Conservation (phyloP, 768 basidiomycete genomes). For the Austroboletus eburneus region DNA sequence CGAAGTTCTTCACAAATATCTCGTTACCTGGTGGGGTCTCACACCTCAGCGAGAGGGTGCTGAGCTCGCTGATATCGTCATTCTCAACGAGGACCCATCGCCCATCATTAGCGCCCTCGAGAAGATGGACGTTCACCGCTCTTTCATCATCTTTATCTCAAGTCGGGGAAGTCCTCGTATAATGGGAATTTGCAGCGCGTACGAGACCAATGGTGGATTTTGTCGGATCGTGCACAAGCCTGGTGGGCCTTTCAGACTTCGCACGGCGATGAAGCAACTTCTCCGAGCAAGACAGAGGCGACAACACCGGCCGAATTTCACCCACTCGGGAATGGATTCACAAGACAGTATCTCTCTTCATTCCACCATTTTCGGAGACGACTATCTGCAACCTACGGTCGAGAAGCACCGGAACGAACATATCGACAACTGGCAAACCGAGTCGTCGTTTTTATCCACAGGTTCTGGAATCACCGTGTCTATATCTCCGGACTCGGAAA, state of each 20-base stretch:
- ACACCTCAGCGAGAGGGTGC: slow-evolving; percentile 37
- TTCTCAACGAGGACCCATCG: slow-evolving; percentile 75
- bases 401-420: slow-evolving; percentile 32
- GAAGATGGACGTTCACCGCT: slow-evolving; percentile 50
- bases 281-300: slow-evolving; percentile 31
- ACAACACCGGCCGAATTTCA: slow-evolving; percentile 22
- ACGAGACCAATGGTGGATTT: slow-evolving; percentile 80
- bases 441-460: slow-evolving; percentile 9
- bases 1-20: slow-evolving; percentile 59
- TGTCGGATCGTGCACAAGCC: slow-evolving; percentile 90
- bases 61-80: slow-evolving; percentile 64
- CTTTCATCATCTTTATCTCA: slow-evolving; percentile 74
- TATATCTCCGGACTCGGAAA: slow-evolving; percentile 22
- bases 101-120: slow-evolving; percentile 55
- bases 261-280: slow-evolving; percentile 53
- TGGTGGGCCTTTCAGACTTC: slow-evolving; percentile 73
- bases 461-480: slow-evolving; percentile 14
- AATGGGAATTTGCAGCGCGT: slow-evolving; percentile 61
- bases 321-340: slow-evolving; percentile 15
- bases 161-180: slow-evolving; percentile 61
- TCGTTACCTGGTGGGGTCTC: slow-evolving; percentile 77
- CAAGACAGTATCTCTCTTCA: slow-evolving; percentile 28
- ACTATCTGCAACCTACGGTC: slow-evolving; percentile 9
- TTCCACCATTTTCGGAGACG: slow-evolving; percentile 27
- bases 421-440: slow-evolving; percentile 27